Conservation (phyloP, 2,329 filamentous ascomycete species). For the Pseudogymnoascus sp. region DNA sequence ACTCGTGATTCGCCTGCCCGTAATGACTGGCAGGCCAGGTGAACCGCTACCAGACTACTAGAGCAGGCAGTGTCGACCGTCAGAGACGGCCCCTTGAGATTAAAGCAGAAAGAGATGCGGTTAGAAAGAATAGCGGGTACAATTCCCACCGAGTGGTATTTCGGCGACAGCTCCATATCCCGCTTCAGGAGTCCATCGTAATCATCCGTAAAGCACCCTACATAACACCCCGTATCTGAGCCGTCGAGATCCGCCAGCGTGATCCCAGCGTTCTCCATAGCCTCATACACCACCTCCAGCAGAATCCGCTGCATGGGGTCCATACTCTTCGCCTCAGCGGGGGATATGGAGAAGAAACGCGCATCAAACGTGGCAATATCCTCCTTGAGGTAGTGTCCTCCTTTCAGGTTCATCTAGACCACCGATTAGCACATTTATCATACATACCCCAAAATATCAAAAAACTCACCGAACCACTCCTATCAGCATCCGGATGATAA, state of each 20-base stretch:
- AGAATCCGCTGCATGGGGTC: conserved; percentile 25
- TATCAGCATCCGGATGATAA: conserved; percentile 39
- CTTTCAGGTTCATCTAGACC: conserved; percentile 14
- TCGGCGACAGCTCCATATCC: conserved; percentile 19
- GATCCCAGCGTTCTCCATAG: conserved; percentile 22
- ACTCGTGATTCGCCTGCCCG: conserved; percentile 23
- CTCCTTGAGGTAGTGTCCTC: conserved; percentile 16
- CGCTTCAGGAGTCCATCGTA: conserved; percentile 10
- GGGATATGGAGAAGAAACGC: conserved; percentile 15
- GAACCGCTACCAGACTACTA: conserved; percentile 42
- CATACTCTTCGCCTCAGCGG: conserved; percentile 21
- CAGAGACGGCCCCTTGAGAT: conserved; percentile 12
- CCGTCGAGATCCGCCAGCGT: conserved; percentile 11
- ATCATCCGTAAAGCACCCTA: background rate
- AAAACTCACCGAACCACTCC: conserved; percentile 21
- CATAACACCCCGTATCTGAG: background rate
- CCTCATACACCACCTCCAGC: conserved; percentile 22
- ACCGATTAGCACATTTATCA: background rate
- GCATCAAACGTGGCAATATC: conserved; percentile 17
- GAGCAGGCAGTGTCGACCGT: conserved; percentile 17
- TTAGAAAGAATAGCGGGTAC: conserved; percentile 12
- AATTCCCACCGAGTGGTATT: conserved; percentile 7
- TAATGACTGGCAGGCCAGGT: conserved; percentile 37
- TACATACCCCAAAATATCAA: too few relatives aligned
- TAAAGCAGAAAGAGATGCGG: conserved; percentile 20